Conservation (phyloP, 257 asterid genomes). For the Rehmannia glutinosa region DNA sequence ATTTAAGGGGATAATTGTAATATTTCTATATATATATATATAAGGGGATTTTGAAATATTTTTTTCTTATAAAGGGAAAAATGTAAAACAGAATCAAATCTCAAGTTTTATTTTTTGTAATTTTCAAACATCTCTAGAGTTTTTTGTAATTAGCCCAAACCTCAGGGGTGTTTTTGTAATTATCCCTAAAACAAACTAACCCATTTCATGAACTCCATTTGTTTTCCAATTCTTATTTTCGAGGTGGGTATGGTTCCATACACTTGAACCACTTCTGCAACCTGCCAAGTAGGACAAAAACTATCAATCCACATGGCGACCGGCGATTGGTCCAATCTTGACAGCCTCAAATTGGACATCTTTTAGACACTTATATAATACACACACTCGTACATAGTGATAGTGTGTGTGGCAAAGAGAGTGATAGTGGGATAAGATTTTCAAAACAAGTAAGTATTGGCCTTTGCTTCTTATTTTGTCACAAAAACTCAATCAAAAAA, state of each 20-base stretch:
- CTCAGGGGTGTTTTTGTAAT: too few species aligned
- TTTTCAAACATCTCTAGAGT: too few species aligned
- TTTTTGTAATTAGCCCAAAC: too few species aligned
- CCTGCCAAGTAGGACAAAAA: slow-evolving; percentile 41
- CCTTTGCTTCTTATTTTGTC: slow-evolving; percentile 10
- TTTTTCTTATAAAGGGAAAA: too few species aligned
- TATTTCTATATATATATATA: too few species aligned
- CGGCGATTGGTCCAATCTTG: slow-evolving; percentile 43
- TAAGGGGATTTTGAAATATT: too few species aligned
- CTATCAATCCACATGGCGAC: slow-evolving; percentile 30
- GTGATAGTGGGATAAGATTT: slow-evolving; percentile 53
- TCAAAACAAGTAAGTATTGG: slow-evolving; percentile 3
- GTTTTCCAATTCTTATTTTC: neutral
- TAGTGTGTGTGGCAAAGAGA: slow-evolving; percentile 47
- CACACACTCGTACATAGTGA: slow-evolving; percentile 4
- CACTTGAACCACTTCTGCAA: slow-evolving; percentile 31
- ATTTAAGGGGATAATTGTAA: too few species aligned
- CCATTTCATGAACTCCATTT: too few species aligned
- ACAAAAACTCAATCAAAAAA: neutral
- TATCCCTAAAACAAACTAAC: too few species aligned
- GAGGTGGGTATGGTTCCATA: slow-evolving; percentile 35
- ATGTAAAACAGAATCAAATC: too few species aligned
- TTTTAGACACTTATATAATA: slow-evolving; percentile 43
- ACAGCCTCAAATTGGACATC: slow-evolving; percentile 72
- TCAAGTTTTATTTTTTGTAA: too few species aligned